Conservation (phyloP, 2,329 filamentous ascomycete genomes). For the Epichloe brachyelytri region DNA sequence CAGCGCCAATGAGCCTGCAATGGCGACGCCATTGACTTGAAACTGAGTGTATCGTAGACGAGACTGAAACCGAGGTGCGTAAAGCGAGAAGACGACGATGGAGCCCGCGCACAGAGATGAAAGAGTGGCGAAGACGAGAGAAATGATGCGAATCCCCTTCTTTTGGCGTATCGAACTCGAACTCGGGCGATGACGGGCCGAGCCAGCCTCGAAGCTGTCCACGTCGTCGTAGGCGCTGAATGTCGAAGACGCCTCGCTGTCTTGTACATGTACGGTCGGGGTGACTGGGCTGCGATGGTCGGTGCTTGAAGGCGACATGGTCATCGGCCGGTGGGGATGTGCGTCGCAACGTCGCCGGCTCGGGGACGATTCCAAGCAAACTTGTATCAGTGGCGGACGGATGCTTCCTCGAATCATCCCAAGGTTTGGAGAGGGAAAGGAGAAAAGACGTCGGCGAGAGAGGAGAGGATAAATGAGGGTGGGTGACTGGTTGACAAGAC, state of each 20-base stretch:
- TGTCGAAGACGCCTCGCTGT: constrained; percentile 2
- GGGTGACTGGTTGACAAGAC: too few species aligned
- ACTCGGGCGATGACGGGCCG: constrained; percentile 10
- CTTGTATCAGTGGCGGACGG: background rate
- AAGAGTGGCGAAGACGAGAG: constrained; percentile 42
- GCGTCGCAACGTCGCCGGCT: background rate
- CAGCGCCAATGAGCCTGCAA: constrained; percentile 73
- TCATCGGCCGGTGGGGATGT: background rate
- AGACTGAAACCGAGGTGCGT: constrained; percentile 80
- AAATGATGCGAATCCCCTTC: constrained; percentile 27
- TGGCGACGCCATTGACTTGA: constrained; percentile 82
- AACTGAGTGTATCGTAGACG: constrained; percentile 79
- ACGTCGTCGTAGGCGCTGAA: constrained; percentile 4
- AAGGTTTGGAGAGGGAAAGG: background rate
- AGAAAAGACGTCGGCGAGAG: background rate
- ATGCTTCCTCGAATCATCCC: background rate
- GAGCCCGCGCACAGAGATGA: constrained; percentile 71
- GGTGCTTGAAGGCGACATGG: constrained; percentile 4
- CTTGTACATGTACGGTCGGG: background rate
- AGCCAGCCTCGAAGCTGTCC: constrained; percentile 8
- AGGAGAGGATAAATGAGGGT: background rate
- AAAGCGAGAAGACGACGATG: constrained; percentile 87
- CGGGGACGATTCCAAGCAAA: background rate
- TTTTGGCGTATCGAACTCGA: constrained; percentile 15
- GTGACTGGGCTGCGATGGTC: background rate